These are phyloP conservation scores for Fusarium sublunatum DNA, from an alignment of 2,329 filamentous ascomycete species.

Conservation along the genomic window DNA sequence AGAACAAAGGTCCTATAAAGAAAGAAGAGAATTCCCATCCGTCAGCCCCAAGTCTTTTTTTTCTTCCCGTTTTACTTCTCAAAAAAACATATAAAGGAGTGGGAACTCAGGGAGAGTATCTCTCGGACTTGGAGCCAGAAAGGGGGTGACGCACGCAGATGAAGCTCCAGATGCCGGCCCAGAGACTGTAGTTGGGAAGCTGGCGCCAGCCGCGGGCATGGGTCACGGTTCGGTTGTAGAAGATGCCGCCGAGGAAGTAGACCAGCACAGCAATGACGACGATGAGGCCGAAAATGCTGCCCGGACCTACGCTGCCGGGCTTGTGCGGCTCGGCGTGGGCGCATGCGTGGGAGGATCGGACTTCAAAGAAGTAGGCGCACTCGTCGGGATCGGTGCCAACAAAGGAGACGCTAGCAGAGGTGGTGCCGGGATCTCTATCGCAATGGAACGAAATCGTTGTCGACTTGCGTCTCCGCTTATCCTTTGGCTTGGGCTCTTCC, in stretches of 20 bases:
- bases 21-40: slow-evolving; percentile 31
- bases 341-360: slow-evolving; percentile 86
- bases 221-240: slow-evolving; percentile 94
- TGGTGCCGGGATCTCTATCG: slow-evolving; percentile 79
- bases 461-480: slow-evolving; percentile 70
- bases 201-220: slow-evolving; percentile 96
- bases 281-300: slow-evolving; percentile 90
- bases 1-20: slow-evolving; percentile 70
- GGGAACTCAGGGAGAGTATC: slow-evolving; percentile 45
- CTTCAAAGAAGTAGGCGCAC: slow-evolving; percentile 96
- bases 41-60: slow-evolving; percentile 38
- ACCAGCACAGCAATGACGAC: slow-evolving; percentile 79
- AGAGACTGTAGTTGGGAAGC: slow-evolving; percentile 91
- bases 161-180: slow-evolving; percentile 88
- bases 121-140: slow-evolving; percentile 45
- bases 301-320: slow-evolving; percentile 75
- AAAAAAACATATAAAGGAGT: neutral
- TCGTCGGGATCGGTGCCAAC: slow-evolving; percentile 86
- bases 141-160: slow-evolving; percentile 68
- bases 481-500: slow-evolving; percentile 36
- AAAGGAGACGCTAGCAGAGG: slow-evolving; percentile 80
- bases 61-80: slow-evolving; percentile 10
- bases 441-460: slow-evolving; percentile 94
- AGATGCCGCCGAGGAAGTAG: slow-evolving; percentile 91
- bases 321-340: slow-evolving; percentile 74